Base-by-base conservation (phyloP, 495 filamentous ascomycete genomes). In the Daldinia caldariorum region DNA sequence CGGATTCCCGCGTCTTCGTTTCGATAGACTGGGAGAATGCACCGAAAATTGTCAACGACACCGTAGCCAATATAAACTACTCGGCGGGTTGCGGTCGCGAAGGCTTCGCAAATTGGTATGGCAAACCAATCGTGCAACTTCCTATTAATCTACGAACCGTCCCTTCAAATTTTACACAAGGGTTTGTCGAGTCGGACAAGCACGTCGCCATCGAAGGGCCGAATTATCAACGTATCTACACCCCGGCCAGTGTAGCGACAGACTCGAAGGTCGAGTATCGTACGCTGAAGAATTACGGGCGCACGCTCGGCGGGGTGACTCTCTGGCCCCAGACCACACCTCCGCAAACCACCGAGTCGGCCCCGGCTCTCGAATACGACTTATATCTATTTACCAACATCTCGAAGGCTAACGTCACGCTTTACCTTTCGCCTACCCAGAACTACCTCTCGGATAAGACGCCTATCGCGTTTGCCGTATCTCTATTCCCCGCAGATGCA, bases 131-230 rank as follows among this genome's bases (percentile, higher is more conserved):
- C 18, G 80, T 91, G 29, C 83, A 87, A 67, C 78, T 92, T 4
- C 90, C 89, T 4, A 78, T 91, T 63, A 82, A 83, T 50, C 78
- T 86, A 29, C 84, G 85, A 47, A 73, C 75, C 12, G 69, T 88
- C 32, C 85, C 90, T 0, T 70, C 79, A 0, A 78, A 78, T 22
- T 92, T 92, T 79, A 81, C 74, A 5, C 53, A 79, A 45, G 90
- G 89, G 50, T 91, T 90, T 67, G 86, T 91, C 65, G 90, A 93
- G 76, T 82, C 80, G 4, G 87, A 90, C 70, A 81, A 81, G 47
- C 80, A 84, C 61, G 76, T 93, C 47, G 79, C 87, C 62, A 89
- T 92, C 64, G 83, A 89, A 69, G 83, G 85, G 9, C 83, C 85
- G 16, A 83, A 90, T 72, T 86, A 84, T 77, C 69, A 79, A 61